Evolutionary conservation across 2,329 filamentous ascomycete genomes (phyloP), one percentile per base, ranked within the genome.

Genomic region (Penicillium sp.): DNA sequence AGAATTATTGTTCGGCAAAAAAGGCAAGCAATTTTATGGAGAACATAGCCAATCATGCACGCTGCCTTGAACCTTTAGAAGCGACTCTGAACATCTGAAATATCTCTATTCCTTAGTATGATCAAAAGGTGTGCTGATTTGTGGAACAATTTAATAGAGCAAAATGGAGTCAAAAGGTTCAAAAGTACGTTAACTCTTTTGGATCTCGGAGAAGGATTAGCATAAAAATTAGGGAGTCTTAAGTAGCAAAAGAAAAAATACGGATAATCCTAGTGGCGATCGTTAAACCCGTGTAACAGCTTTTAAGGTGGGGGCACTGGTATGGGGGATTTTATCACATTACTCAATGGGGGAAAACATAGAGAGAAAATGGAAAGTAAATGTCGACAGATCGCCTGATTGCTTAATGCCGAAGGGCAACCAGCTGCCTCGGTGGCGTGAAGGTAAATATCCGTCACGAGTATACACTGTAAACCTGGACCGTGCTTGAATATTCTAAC

Each of bases 1-100:
- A 43, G 26, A 25, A 3, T 16, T 26, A 11, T 28, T 17, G 5
- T 14, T 17, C 17, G 33, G 14, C 36, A 5, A 22, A 26, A 44
- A 55, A 41, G 46, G 41, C 30, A 55, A 47, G 22, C 11, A 48
- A 44, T 38, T 9, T 22, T 28, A 19, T 43, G 53, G 56, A 62
- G 50, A 63, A 56, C 50, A 56, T 59, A 42, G 63, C 57, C 61
- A 57, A 55, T 28, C 26, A 28, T 57, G 33, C 25, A 22, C 19
- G 30, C 42, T 16, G 36, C 48, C 49, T 46, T 41, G 44, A 35
- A 48, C 19, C 22, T 48, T 14, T 12, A 19, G 10, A 10, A 10
- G 10, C 30, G 30, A 31, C 30, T 31, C 30, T 16, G 6, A 12
- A 33, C 6, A 28, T 22, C 30, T 26, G 28, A 44, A 17, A 36